Conservation (phyloP, 2,329 filamentous ascomycete species). For the Chaetomiaceae sp. region DNA sequence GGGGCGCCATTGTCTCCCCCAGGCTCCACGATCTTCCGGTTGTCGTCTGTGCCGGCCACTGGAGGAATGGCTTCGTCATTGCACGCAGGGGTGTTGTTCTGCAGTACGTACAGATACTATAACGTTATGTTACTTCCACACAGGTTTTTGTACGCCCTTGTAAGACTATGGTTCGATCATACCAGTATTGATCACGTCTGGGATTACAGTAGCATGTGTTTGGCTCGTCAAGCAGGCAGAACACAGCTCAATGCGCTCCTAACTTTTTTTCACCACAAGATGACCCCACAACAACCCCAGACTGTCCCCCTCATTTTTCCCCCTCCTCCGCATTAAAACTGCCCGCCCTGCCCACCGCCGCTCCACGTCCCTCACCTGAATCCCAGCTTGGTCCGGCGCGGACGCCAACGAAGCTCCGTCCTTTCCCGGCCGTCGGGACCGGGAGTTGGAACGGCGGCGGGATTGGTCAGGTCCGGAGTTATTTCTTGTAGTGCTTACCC, state of each 20-base stretch:
- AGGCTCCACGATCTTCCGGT: neutral
- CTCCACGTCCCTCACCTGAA: neutral
- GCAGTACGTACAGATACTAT: too few species aligned
- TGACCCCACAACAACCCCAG: too few species aligned
- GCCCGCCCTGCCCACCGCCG: neutral
- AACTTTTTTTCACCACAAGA: too few species aligned
- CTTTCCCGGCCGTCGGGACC: slow-evolving; percentile 14
- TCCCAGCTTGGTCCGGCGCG: neutral
- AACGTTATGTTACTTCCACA: too few species aligned
- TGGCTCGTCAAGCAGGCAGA: too few species aligned
- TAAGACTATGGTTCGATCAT: too few species aligned
- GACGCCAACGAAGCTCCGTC: slow-evolving; percentile 9
- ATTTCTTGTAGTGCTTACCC: too few species aligned
- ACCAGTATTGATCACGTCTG: too few species aligned
- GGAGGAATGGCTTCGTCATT: neutral
- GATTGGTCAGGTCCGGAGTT: slow-evolving; percentile 10
- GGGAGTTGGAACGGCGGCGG: slow-evolving; percentile 2
- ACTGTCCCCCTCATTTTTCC: neutral
- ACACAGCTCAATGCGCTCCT: too few species aligned
- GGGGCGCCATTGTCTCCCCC: neutral
- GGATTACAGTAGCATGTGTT: too few species aligned
- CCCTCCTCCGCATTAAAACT: neutral
- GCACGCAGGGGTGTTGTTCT: too few species aligned
- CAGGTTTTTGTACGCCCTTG: too few species aligned
- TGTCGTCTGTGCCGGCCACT: neutral